Evolutionary conservation across 1,284 basidiomycete species (phyloP).

Genomic region (Puccinia polysora): DNA sequence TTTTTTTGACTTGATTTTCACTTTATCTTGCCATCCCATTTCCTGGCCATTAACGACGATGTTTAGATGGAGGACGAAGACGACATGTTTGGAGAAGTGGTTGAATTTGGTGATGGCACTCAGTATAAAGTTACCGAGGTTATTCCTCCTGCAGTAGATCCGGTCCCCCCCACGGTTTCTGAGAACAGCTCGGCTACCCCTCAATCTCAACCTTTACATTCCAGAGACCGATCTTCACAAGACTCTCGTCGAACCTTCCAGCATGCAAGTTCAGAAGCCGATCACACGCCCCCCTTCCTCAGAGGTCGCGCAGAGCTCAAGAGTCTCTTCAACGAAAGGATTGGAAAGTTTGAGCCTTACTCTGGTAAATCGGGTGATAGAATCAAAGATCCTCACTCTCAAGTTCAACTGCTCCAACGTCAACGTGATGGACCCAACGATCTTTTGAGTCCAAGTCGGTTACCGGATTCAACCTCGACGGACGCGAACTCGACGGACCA

Average conservation of each 20-base stretch:
- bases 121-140: conserved; percentile 69
- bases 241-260: conserved; percentile 23
- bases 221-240: conserved; percentile 18
- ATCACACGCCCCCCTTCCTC: conserved; percentile 31
- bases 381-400: conserved; percentile 15
- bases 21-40: conserved; percentile 9
- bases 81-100: conserved; percentile 77
- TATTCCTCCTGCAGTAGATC: conserved; percentile 21
- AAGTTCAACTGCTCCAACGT: conserved; percentile 38
- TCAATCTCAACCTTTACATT: conserved; percentile 9
- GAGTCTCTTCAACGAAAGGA: conserved; percentile 36
- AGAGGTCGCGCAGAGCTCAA: conserved; percentile 38
- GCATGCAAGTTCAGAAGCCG: neutral
- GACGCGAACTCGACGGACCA: conserved; percentile 2
- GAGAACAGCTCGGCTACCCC: neutral
- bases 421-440: conserved; percentile 26
- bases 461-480: neutral
- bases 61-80: conserved; percentile 87
- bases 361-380: conserved; percentile 26
- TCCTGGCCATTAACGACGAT: conserved; percentile 50
- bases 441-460: neutral
- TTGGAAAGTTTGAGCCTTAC: conserved; percentile 43
- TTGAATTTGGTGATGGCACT: conserved; percentile 86
- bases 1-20: no score
- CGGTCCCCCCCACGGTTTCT: neutral